A percentile compares a stretch with the other conserved stretches of the same genome.
Evolutionary conservation across 2,329 filamentous ascomycete genomes (phyloP).

Genomic region (Xylaria arbuscula): DNA sequence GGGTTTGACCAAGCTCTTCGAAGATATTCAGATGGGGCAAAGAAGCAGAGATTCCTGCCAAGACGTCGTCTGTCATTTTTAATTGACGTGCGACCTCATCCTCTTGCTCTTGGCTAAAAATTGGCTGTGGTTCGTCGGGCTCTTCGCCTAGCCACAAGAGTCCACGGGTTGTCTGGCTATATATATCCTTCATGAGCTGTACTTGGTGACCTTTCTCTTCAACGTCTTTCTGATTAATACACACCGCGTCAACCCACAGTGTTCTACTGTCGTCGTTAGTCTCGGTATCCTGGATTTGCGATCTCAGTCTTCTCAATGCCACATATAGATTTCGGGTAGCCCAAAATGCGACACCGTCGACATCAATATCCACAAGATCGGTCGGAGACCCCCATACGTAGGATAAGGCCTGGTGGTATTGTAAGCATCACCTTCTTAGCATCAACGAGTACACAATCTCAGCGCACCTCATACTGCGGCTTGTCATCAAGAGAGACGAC

Average conservation of each 20-base stretch:
- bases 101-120: conserved; percentile 12
- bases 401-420: conserved; percentile 18
- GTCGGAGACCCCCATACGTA: conserved; percentile 26
- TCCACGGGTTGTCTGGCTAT: conserved; percentile 22
- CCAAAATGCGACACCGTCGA: conserved; percentile 16
- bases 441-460: neutral
- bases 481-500: conserved; percentile 21
- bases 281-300: neutral
- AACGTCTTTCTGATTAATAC: conserved; percentile 23
- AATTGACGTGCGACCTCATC: conserved; percentile 15
- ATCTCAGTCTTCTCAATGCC: conserved; percentile 24
- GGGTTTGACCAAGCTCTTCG: conserved; percentile 4
- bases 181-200: conserved; percentile 27
- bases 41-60: conserved; percentile 8
- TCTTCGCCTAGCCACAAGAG: conserved; percentile 29
- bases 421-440: conserved; percentile 4
- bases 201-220: conserved; percentile 20
- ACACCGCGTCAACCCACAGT: conserved; percentile 26
- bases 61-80: neutral
- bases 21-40: conserved; percentile 12
- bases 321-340: conserved; percentile 23
- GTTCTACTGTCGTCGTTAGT: conserved; percentile 7
- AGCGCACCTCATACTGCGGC: conserved; percentile 28
- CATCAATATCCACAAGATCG: conserved; percentile 21
- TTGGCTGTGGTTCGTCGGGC: conserved; percentile 17